Percentiles rank a stretch among this genome's conserved stretches.
These are phyloP conservation scores for Rhododendron griersonianum DNA, from an alignment of 148 eudicot species.

Conservation along the genomic window DNA sequence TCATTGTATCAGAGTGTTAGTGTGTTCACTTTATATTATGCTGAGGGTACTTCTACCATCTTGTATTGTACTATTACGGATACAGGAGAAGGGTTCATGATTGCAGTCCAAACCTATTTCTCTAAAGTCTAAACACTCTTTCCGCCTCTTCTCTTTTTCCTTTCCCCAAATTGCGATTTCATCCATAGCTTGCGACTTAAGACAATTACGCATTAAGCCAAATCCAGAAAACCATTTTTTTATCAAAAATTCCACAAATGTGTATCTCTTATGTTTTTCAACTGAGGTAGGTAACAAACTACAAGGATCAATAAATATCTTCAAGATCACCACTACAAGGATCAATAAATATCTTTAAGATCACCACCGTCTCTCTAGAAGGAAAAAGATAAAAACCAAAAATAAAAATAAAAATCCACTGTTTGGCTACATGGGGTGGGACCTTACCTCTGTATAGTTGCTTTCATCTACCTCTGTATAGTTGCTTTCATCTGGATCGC, in stretches of 20 bases:
- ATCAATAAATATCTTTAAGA: not conserved
- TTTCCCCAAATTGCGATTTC: not conserved
- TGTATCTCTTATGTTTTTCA: not conserved
- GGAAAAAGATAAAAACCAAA: not conserved
- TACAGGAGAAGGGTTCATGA: not conserved
- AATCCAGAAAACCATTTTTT: not conserved
- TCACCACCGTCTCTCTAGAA: not conserved
- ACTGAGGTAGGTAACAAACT: not conserved
- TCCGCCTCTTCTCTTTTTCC: not conserved
- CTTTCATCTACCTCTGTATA: conserved; percentile 53
- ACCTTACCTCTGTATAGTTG: conserved; percentile 54
- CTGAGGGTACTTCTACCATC: not conserved
- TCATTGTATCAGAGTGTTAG: not conserved
- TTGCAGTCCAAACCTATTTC: not conserved
- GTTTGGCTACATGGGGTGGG: conserved; percentile 9
- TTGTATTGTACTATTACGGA: not conserved
- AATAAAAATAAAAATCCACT: not conserved
- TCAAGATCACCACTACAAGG: not conserved
- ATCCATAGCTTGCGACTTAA: not conserved
- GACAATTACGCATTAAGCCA: not conserved
- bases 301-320: not conserved
- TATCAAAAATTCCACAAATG: not conserved
- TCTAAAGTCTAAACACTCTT: not conserved
- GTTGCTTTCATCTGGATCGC: conserved; percentile 47
- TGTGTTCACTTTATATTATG: not conserved